Evolutionary conservation across 139 green algal genomes (phyloP).

Genomic region (Protoeuglena noctilucae): DNA sequence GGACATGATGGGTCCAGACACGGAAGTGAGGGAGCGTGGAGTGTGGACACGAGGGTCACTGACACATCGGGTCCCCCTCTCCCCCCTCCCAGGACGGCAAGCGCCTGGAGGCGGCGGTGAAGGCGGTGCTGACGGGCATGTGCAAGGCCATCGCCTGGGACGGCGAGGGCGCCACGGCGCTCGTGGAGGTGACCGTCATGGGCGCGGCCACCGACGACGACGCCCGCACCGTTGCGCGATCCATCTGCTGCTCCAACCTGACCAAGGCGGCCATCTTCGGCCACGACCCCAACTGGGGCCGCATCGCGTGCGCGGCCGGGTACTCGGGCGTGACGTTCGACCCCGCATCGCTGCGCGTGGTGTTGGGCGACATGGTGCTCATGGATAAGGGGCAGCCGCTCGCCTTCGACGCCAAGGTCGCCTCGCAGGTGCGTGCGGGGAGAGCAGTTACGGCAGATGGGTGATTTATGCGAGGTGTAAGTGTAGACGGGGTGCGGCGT

Average conservation of each 20-base stretch:
- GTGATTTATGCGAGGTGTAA: no score
- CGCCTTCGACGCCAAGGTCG: slow-evolving; percentile 57
- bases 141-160: slow-evolving; percentile 97
- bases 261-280: slow-evolving; percentile 89
- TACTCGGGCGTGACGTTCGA: slow-evolving; percentile 81
- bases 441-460: background rate
- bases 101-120: background rate
- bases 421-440: background rate
- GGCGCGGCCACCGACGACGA: slow-evolving; percentile 40
- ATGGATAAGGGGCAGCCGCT: slow-evolving; percentile 90
- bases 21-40: no score
- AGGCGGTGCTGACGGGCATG: slow-evolving; percentile 40
- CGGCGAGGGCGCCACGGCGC: slow-evolving; percentile 88
- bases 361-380: slow-evolving; percentile 56
- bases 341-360: slow-evolving; percentile 57
- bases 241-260: slow-evolving; percentile 62
- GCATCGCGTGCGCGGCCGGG: slow-evolving; percentile 85
- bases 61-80: no score
- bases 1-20: no score
- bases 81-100: background rate
- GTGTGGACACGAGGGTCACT: no score
- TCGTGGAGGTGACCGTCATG: slow-evolving; percentile 68
- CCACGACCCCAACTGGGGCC: slow-evolving; percentile 96
- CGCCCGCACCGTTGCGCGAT: slow-evolving; percentile 49
- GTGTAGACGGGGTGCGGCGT: no score